Percentiles rank a stretch among this genome's conserved stretches.
Evolutionary conservation across 2,329 filamentous ascomycete species (phyloP).

Genomic region (Hymenoscyphus linearis): DNA sequence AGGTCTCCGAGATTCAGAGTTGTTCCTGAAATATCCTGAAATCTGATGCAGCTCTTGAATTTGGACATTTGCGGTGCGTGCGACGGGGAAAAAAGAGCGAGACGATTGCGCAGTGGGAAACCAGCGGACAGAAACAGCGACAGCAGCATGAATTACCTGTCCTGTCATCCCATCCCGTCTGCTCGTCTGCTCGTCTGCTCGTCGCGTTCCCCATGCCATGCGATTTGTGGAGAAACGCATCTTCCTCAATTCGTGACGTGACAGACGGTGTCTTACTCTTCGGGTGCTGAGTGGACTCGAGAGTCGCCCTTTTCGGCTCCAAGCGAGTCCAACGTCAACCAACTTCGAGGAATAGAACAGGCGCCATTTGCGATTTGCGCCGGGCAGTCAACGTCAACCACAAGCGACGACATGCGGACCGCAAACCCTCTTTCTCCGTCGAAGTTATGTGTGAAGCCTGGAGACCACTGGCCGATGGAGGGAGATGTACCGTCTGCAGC

Average conservation of each 20-base stretch:
- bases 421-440: neutral
- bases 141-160: neutral
- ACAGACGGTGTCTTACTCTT: neutral
- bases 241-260: neutral
- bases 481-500: too few relatives aligned
- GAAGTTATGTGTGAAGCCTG: neutral
- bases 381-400: neutral
- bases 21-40: neutral
- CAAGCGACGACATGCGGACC: neutral
- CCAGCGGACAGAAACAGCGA: neutral
- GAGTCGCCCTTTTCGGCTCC: neutral
- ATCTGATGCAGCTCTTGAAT: conserved; percentile 1
- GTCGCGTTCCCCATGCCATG: too few relatives aligned
- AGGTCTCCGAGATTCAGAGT: conserved; percentile 20
- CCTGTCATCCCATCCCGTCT: neutral
- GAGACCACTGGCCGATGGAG: neutral
- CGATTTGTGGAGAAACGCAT: neutral
- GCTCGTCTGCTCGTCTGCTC: neutral
- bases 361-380: neutral
- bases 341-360: neutral
- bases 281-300: neutral
- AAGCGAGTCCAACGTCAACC: neutral
- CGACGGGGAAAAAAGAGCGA: neutral
- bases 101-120: neutral
- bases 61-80: conserved; percentile 6